Evolutionary conservation across 371 early-diverging fungal genomes (phyloP).

Genomic region (Mucor piriformis): DNA sequence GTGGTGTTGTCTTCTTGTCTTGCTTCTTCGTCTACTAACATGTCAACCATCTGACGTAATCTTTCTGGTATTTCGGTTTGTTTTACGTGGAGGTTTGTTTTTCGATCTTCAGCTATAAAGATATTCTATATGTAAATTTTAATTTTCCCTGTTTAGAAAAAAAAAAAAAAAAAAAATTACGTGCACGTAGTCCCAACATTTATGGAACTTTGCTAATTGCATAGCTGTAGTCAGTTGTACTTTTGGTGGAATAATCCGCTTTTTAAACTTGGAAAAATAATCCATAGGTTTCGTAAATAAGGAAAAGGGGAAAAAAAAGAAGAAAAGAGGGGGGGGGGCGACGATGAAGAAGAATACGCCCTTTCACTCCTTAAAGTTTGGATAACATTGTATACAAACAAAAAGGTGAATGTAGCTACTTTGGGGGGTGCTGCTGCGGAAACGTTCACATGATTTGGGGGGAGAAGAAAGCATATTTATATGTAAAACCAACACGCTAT

Average conservation of each 20-base stretch:
- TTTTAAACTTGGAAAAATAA: constrained; percentile 70
- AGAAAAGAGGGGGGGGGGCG: background rate
- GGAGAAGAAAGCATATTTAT: too few species aligned
- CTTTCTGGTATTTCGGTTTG: constrained; percentile 81
- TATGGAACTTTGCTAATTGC: constrained; percentile 75
- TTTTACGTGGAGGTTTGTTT: constrained; percentile 58
- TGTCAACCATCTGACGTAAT: constrained; percentile 84
- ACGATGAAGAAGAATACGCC: background rate
- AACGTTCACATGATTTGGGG: too few species aligned
- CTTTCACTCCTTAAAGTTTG: background rate
- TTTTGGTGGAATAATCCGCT: constrained; percentile 67
- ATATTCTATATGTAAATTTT: constrained; percentile 56
- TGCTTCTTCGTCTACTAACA: constrained; percentile 90
- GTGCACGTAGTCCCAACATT: constrained; percentile 74
- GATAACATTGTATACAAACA: background rate
- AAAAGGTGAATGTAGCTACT: background rate
- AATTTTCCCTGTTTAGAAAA: too few species aligned
- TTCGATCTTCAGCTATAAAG: constrained; percentile 60
- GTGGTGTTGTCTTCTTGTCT: constrained; percentile 71
- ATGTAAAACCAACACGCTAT: too few species aligned
- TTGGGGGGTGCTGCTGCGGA: too few species aligned
- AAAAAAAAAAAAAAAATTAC: constrained; percentile 41
- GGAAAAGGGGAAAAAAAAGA: background rate
- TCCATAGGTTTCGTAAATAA: constrained; percentile 49
- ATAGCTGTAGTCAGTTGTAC: constrained; percentile 64